Percentiles rank a stretch among this genome's conserved stretches.
Evolutionary conservation across 176 grass and related monocot species (phyloP).

Genomic region (Miscanthus lutarioriparius): DNA sequence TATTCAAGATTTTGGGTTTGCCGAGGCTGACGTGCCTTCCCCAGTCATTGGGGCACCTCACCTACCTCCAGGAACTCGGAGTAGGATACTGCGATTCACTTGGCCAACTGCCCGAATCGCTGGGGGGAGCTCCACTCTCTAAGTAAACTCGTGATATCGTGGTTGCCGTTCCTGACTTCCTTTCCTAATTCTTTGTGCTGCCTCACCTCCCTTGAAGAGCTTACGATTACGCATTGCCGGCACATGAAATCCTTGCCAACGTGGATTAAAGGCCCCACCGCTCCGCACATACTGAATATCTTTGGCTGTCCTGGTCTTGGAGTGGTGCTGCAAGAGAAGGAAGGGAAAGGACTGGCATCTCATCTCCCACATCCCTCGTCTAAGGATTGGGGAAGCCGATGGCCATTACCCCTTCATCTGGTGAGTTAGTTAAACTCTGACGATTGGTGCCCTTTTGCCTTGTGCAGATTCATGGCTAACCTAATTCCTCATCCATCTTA

Average conservation of each 20-base stretch:
- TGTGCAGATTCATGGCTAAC: neutral
- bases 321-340: neutral
- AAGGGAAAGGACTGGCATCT: neutral
- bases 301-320: neutral
- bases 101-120: neutral
- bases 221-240: no score
- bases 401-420: neutral
- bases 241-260: no score
- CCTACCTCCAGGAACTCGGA: neutral
- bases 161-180: no score
- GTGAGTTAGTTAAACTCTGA: neutral
- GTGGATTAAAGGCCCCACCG: neutral
- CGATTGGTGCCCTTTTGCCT: neutral
- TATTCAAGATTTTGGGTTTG: neutral
- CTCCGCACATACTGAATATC: neutral
- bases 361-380: neutral
- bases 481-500: neutral
- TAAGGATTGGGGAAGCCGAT: accelerated
- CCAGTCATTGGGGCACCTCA: neutral
- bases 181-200: no score
- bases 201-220: no score
- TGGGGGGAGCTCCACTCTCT: no score
- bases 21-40: neutral
- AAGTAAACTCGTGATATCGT: no score
- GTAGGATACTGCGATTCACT: accelerated